These are phyloP conservation scores for Trichoderma breve DNA, from an alignment of 2,329 filamentous ascomycete genomes.

Conservation along the genomic window DNA sequence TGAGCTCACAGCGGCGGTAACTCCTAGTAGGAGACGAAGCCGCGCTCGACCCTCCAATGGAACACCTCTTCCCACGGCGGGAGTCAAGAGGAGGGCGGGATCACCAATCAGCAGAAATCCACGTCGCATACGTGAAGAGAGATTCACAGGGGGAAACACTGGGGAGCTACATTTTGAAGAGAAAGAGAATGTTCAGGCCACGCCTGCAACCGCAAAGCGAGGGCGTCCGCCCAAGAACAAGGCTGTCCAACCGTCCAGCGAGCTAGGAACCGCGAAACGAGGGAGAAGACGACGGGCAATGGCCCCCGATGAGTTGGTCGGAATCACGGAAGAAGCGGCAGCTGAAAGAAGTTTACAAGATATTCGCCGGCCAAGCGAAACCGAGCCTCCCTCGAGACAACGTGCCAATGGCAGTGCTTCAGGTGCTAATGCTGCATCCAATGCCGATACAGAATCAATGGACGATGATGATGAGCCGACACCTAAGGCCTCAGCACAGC, in stretches of 20 bases:
- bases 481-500: conserved; percentile 30
- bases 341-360: conserved; percentile 22
- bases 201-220: conserved; percentile 33
- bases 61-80: conserved; percentile 48
- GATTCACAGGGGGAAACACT: conserved; percentile 30
- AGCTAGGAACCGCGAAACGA: conserved; percentile 23
- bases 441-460: conserved; percentile 34
- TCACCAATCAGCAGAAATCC: conserved; percentile 43
- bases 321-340: conserved; percentile 27
- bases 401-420: neutral
- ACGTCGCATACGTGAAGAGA: conserved; percentile 33
- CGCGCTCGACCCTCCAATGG: conserved; percentile 51
- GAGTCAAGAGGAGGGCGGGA: conserved; percentile 45
- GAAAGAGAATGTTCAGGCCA: conserved; percentile 29
- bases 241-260: conserved; percentile 29
- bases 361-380: conserved; percentile 26
- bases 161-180: conserved; percentile 27
- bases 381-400: conserved; percentile 26
- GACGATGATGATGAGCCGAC: conserved; percentile 41
- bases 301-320: conserved; percentile 29
- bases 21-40: conserved; percentile 43
- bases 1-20: conserved; percentile 33
- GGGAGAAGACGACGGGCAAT: conserved; percentile 27
- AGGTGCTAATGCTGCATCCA: neutral
- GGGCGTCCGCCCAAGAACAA: conserved; percentile 33